A percentile compares a stretch with the other conserved stretches of the same genome.
phyloP scores from a whole-genome alignment of 1,284 basidiomycete genomes.

The Spongiforma sp. region DNA sequence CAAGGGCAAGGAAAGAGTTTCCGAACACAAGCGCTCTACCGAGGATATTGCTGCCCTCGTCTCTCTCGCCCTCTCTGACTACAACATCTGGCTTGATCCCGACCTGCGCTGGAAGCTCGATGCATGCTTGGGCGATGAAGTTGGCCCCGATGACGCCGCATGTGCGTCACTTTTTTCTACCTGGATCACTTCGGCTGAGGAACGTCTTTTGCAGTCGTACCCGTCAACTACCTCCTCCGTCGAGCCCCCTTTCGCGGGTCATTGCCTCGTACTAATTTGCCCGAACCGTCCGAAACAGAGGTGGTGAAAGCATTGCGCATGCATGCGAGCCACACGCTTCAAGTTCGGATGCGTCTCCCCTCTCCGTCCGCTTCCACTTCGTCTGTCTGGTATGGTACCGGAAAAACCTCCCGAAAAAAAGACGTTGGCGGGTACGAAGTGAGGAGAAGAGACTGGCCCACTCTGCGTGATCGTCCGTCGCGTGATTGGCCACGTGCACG shows the following conservation, averaged over 20 bases:
- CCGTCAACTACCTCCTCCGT: slow-evolving; percentile 56
- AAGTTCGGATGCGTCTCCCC: slow-evolving; percentile 63
- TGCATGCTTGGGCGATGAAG: slow-evolving; percentile 24
- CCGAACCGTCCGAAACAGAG: slow-evolving; percentile 47
- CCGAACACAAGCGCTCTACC: slow-evolving; percentile 14
- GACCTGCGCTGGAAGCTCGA: slow-evolving; percentile 57
- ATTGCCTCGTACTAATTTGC: slow-evolving; percentile 22
- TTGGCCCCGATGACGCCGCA: slow-evolving; percentile 41
- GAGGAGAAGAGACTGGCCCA: slow-evolving; percentile 52
- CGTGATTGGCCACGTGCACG: slow-evolving; percentile 45
- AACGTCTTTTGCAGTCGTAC: slow-evolving; percentile 51
- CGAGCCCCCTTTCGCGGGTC: slow-evolving; percentile 41
- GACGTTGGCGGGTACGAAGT: slow-evolving; percentile 60
- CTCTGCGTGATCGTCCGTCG: slow-evolving; percentile 28
- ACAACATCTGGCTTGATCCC: slow-evolving; percentile 61
- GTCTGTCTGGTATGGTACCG: slow-evolving; percentile 43
- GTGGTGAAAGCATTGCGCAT: slow-evolving; percentile 61
- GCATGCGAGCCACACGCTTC: slow-evolving; percentile 49
- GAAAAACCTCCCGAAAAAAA: slow-evolving; percentile 33
- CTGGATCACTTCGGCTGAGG: too few species aligned
- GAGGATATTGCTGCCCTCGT: slow-evolving; percentile 55
- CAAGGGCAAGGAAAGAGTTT: slow-evolving; percentile 27
- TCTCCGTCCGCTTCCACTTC: slow-evolving; percentile 45
- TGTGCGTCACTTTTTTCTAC: slow-evolving; percentile 46
- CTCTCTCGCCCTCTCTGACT: slow-evolving; percentile 66